A percentile compares a stretch with the other conserved stretches of the same genome.
Evolutionary conservation across 1,284 basidiomycete species (phyloP).

Genomic region (Sanguinoderma infundibulare): DNA sequence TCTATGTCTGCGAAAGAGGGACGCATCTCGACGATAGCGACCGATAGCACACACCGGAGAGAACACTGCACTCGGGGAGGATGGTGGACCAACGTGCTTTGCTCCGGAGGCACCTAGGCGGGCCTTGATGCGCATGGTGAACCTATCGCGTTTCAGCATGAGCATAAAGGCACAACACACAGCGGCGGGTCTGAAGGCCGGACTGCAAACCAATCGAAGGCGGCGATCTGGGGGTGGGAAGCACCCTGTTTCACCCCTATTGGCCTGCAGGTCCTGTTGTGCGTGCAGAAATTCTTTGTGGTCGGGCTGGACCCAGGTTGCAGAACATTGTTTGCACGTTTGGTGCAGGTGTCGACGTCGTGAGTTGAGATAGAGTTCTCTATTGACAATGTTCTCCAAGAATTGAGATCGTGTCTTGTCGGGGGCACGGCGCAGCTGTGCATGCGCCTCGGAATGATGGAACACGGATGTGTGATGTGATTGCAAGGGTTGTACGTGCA

Average conservation of each 20-base stretch:
- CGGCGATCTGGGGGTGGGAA: conserved; percentile 15
- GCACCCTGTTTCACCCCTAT: conserved; percentile 10
- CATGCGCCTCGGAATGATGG: background rate
- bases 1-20: background rate
- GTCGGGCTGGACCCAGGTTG: conserved; percentile 7
- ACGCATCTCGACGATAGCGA: conserved; percentile 1
- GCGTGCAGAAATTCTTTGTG: background rate
- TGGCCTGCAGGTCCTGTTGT: background rate
- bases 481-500: background rate
- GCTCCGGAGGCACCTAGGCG: conserved; percentile 3
- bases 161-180: background rate
- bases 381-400: background rate
- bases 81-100: conserved; percentile 7
- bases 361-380: background rate
- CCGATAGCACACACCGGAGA: background rate
- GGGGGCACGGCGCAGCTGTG: background rate
- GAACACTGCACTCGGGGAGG: background rate
- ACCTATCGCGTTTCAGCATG: background rate
- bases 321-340: conserved; percentile 19
- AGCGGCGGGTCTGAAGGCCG: conserved; percentile 3
- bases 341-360: background rate
- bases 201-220: conserved; percentile 2
- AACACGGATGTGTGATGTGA: background rate
- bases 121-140: conserved; percentile 13
- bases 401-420: background rate